Evolutionary conservation across 2,329 filamentous ascomycete species (phyloP), one percentile per base, ranked within the genome.

Genomic region (Aspergillus quadricinctus): DNA sequence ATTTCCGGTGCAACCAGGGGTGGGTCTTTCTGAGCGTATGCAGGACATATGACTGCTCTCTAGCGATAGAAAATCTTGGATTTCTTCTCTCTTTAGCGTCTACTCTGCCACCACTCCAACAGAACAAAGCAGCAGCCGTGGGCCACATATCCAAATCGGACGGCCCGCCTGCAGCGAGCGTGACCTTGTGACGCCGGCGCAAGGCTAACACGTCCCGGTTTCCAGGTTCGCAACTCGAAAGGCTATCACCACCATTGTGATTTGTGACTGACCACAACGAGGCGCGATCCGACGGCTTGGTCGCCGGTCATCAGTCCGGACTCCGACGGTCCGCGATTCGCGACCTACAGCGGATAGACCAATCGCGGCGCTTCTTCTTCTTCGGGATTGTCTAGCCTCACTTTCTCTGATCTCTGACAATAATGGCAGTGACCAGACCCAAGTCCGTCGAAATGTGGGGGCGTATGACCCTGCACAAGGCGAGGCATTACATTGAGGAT

Each of bases 1-100:
- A 43, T 43, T 43, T 43, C 21, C 40, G n/a, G 40, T 43, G 40
- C 40, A 43, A 43, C 17, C 10, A 10, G 40, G n/a, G n/a, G n/a
- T 1, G 19, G 40, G 40, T 7, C 40, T 37, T 37, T 37, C 14
- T 17, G 14, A 17, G 31, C 31, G 6, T 37, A 37, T 37, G 7
- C 4, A 37, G 5, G 31, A 37, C 17, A 37, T 17, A 37, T 17
- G 14, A 37, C 31, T 37, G 14, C 53, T 48, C 46, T 46, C 27
- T 40, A 55, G 35, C 35, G 28, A 48, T 51, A 48, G 53, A 55
- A 50, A 25, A 19, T 14, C 27, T 55, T 43, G 8, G 53, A 27
- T n/a, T 45, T 25, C 35, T 45, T 28, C 17, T 48, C 9, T 48
- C 23, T 48, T 1, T 25, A 3, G 11, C 11, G 21, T 25, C 9